Evolutionary conservation across 2,329 filamentous ascomycete species (phyloP).

Genomic region (Pyricularia grisea): DNA sequence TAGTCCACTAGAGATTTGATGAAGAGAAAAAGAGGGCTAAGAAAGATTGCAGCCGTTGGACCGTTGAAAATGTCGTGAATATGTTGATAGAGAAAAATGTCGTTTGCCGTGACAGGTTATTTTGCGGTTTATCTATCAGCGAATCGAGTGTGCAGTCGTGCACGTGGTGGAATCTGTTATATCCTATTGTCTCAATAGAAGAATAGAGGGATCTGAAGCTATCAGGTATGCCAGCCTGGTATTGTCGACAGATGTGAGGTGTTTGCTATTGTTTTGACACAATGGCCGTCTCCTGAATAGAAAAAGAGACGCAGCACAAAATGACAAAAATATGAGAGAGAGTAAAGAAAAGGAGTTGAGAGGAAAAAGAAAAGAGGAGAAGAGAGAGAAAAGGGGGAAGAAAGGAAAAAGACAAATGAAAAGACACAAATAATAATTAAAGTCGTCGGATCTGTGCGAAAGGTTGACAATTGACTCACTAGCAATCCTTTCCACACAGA

Average conservation of each 20-base stretch:
- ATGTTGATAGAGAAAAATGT: not conserved
- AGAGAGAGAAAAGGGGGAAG: not conserved
- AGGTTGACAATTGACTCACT: not conserved
- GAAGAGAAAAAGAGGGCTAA: not conserved
- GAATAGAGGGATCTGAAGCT: not conserved
- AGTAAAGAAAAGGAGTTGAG: not conserved
- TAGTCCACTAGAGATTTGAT: not conserved
- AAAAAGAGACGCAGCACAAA: not conserved
- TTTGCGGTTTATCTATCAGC: not conserved
- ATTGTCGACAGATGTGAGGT: not conserved
- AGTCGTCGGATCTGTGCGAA: not conserved
- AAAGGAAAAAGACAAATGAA: not conserved
- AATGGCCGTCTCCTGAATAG: not conserved
- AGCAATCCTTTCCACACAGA: not conserved
- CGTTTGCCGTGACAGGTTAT: not conserved
- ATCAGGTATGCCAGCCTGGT: not conserved
- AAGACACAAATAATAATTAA: not conserved
- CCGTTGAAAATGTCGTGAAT: not conserved
- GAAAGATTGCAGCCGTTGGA: not conserved
- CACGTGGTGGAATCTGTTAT: not conserved
- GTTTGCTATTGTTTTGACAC: not conserved
- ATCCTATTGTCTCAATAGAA: not conserved
- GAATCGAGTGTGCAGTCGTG: not conserved
- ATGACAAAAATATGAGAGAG: not conserved
- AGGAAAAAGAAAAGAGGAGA: not conserved